Base-by-base conservation (phyloP, 139 green algal species). In the Chlamydomonas applanata region DNA sequence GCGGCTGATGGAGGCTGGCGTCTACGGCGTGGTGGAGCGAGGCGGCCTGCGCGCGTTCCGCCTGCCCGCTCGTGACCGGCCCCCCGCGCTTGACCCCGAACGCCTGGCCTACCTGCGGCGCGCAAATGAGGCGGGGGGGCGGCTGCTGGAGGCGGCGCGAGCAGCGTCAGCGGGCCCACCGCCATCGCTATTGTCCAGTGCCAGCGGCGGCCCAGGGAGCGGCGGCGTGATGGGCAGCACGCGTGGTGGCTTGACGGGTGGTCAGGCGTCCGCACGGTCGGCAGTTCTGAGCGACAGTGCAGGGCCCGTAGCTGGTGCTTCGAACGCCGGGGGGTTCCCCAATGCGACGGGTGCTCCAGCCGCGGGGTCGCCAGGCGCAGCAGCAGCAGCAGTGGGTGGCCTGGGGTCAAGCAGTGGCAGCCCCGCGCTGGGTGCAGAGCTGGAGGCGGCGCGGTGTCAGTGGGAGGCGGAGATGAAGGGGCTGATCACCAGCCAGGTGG, bases 401-500 rank as follows among this genome's bases (percentile, higher is more conserved):
- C 16, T 17, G 16, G 17, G 46, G 46, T 17, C 46, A 57, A 14
- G 17, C 46, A 57, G 46, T 57, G 17, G 46, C 46, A 57, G 16
- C 16, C 46, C 46, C 46, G 54, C 40, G 53, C 69, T 82, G 32
- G 63, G 65, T 0, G 27, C 56, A 57, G 40, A 49, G 7, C 40
- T 82, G 70, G 71, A 85, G 35, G 70, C 54, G n/a, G 71, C 79
- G 53, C 32, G 52, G 24, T 35, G 40, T 25, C 65, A 83, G 69
- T 72, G 74, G 33, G 81, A 82, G 76, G 69, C 76, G 11, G 72
- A 74, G 67, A 65, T 79, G 5, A 69, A 57, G 65, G 76, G 66
- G 16, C 27, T 57, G 52, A 75, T 84, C 45, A 81, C 44, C 44
- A 59, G 59, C 0, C 73, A 82, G 70, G 66, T 86, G 62, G 32